Base-by-base conservation (phyloP, 2,329 filamentous ascomycete genomes). In the Fusarium palustre region DNA sequence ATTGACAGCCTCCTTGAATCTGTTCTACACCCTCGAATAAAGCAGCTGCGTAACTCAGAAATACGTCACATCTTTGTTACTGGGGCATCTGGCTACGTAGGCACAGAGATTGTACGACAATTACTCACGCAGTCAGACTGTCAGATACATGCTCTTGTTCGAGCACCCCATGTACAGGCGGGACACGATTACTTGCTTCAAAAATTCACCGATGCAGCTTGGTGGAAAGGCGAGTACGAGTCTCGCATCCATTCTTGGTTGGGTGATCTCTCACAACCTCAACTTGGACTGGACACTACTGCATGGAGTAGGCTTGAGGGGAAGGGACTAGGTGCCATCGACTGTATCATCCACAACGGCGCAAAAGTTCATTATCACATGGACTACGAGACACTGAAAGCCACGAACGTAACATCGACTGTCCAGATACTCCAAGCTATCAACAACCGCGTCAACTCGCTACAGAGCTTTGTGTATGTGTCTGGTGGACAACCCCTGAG, bases 1-100 rank as follows among this genome's bases (percentile, higher is more conserved):
- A 38, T 50, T 30, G 48, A 39, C 9, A 39, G 31, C 8, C 48
- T 50, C 48, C 48, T 50, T 30, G 11, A 50, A 50, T 50, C 48
- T 36, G 48, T 50, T 7, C 24, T 50, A 22, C 22, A 25, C 18
- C 48, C 48, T 5, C 34, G 22, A 30, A 39, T 5, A 39, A 50
- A 20, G 33, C 34, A 50, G 31, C 24, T 50, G 3, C 34, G 34
- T 28, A 50, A 50, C 34, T 18, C 48, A 22, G 33, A 8, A 5
- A 38, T 50, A 28, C 12, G 18, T 12, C 24, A 50, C 8, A 18
- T 50, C 16, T 50, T 50, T 28, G 1, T 39, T 16, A 50, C 48
- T 39, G 48, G 48, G 24, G 34, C 34, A 8, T 39, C 48, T 30
- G 48, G 48, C 34, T 50, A 50, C 24, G 34, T 50, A 1, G 48